phyloP scores from a whole-genome alignment of 345 rosid genomes.

The Citrus maxima region DNA sequence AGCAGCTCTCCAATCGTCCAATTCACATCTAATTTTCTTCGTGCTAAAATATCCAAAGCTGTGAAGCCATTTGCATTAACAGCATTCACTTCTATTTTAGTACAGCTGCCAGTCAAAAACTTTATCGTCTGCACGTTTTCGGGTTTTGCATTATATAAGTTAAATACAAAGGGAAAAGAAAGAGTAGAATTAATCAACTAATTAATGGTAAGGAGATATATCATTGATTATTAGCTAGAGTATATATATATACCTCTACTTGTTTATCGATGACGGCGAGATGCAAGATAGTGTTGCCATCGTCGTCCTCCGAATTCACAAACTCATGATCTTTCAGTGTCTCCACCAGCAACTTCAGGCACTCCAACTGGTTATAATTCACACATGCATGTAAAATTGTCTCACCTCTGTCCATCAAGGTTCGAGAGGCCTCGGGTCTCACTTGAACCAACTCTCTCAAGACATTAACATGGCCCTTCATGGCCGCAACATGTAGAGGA shows the following conservation, averaged over 20 bases:
- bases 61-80: neutral
- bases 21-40: neutral
- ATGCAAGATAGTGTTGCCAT: constrained; percentile 31
- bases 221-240: too few species aligned
- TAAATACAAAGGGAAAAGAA: too few species aligned
- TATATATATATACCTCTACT: too few species aligned
- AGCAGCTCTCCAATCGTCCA: constrained; percentile 14
- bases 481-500: constrained; percentile 23
- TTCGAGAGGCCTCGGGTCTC: constrained; percentile 9
- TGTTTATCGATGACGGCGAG: neutral
- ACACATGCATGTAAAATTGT: constrained; percentile 24
- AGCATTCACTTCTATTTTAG: constrained; percentile 12
- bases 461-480: constrained; percentile 20
- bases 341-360: constrained; percentile 20
- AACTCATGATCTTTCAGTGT: constrained; percentile 6
- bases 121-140: constrained; percentile 7
- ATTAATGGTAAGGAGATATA: too few species aligned
- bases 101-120: constrained; percentile 14
- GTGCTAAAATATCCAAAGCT: constrained; percentile 14
- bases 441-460: constrained; percentile 6
- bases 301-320: constrained; percentile 17
- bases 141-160: neutral
- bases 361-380: constrained; percentile 16
- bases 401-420: constrained; percentile 18
- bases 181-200: too few species aligned